Percentiles rank a stretch among this genome's conserved stretches.
Conservation (phyloP, 1,284 basidiomycete genomes). For the Mycena citricolor region DNA sequence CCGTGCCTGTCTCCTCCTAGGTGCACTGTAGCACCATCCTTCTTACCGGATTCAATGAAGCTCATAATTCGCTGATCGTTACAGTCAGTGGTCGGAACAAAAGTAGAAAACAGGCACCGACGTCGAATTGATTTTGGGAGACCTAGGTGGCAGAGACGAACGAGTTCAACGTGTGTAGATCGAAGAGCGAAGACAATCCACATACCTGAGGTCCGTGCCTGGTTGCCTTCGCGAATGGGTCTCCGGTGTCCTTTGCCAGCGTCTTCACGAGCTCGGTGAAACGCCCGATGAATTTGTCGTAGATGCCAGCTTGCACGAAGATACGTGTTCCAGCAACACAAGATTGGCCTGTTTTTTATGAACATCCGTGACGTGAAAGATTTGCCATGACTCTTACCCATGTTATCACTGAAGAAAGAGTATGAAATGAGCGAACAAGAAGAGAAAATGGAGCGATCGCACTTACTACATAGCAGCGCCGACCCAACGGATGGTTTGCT, state of each 20-base stretch:
- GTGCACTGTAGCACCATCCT: constrained; percentile 81
- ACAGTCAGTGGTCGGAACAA: background rate
- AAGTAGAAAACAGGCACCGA: constrained; percentile 18
- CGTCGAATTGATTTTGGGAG: constrained; percentile 44
- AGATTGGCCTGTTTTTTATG: constrained; percentile 29
- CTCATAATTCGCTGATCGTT: constrained; percentile 72
- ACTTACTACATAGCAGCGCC: constrained; percentile 76
- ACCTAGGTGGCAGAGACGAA: constrained; percentile 9
- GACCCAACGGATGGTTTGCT: constrained; percentile 82
- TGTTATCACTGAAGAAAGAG: constrained; percentile 5
- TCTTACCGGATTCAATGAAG: constrained; percentile 85
- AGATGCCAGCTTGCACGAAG: constrained; percentile 82
- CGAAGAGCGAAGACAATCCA: background rate
- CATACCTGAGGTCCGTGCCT: constrained; percentile 42
- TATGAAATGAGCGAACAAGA: constrained; percentile 42
- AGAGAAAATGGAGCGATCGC: constrained; percentile 81
- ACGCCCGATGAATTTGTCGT: constrained; percentile 71
- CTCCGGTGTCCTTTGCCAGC: constrained; percentile 61
- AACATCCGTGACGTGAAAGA: constrained; percentile 14
- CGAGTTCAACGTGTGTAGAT: background rate
- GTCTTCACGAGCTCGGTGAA: constrained; percentile 60
- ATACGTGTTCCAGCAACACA: constrained; percentile 77
- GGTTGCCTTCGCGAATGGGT: constrained; percentile 71
- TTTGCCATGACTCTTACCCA: constrained; percentile 34
- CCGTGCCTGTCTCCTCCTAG: constrained; percentile 78